Conservation (phyloP, 176 grass and related monocot genomes). For the Typha latifolia region DNA sequence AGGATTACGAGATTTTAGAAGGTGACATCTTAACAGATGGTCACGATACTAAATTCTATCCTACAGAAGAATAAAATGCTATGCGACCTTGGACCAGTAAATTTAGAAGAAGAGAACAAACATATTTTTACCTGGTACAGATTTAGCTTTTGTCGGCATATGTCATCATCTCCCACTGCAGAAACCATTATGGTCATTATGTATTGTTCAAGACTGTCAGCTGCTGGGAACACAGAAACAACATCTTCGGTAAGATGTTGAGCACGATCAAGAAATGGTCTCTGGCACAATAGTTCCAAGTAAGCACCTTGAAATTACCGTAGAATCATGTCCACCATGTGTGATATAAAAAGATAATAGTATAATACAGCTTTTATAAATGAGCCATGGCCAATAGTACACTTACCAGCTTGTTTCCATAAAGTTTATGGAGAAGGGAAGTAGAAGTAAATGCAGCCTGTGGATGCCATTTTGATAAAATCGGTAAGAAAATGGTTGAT, state of each 20-base stretch:
- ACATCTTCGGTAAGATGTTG: conserved; percentile 97
- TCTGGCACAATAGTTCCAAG: conserved; percentile 36
- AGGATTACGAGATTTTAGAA: too few relatives aligned
- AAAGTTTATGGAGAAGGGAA: conserved; percentile 92
- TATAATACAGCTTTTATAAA: conserved; percentile 5
- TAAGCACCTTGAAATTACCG: not conserved
- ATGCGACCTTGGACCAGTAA: too few relatives aligned
- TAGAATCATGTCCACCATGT: not conserved
- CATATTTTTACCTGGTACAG: conserved; percentile 55
- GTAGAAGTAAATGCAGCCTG: conserved; percentile 84
- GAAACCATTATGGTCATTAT: conserved; percentile 78
- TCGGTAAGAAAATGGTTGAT: conserved; percentile 51
- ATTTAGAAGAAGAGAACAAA: not conserved
- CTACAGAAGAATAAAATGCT: too few relatives aligned
- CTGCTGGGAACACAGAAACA: conserved; percentile 81
- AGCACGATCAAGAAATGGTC: conserved; percentile 78
- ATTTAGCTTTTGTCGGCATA: conserved; percentile 64
- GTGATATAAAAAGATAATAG: not conserved
- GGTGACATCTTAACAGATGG: too few relatives aligned
- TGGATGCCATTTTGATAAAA: conserved; percentile 81
- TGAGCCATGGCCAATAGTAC: conserved; percentile 4
- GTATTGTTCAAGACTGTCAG: conserved; percentile 74
- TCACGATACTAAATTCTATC: too few relatives aligned
- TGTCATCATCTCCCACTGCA: conserved; percentile 60
- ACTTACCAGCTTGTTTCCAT: conserved; percentile 84